Evolutionary conservation across 1,139 yeast genomes (phyloP).

Genomic region (Zygoascus sp.): DNA sequence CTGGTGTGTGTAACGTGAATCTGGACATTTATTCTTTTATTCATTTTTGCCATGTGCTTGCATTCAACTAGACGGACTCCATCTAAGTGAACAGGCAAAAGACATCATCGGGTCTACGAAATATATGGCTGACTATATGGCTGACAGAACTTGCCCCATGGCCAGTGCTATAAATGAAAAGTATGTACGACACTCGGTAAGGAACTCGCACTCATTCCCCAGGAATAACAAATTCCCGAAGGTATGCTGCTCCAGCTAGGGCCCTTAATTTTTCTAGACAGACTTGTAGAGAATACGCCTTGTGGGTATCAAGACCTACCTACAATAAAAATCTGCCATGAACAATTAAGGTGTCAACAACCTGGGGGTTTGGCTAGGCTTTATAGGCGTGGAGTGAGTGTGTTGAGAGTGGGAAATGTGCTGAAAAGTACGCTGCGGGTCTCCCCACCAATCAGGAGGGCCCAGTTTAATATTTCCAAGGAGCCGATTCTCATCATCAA

Average conservation of each 20-base stretch:
- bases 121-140: too few relatives aligned
- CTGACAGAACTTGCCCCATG: not conserved
- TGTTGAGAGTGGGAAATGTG: not conserved
- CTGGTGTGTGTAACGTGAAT: too few relatives aligned
- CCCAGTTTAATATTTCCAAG: conserved; percentile 11
- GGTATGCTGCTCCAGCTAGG: conserved; percentile 15
- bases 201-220: conserved; percentile 11
- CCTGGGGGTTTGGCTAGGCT: not conserved
- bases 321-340: conserved; percentile 13
- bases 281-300: conserved; percentile 12
- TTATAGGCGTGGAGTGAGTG: not conserved
- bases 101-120: too few relatives aligned
- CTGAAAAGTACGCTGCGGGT: conserved; percentile 6
- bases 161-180: not conserved
- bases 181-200: conserved; percentile 14
- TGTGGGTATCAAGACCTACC: conserved; percentile 10
- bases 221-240: not conserved
- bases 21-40: too few relatives aligned
- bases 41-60: too few relatives aligned
- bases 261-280: conserved; percentile 9
- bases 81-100: too few relatives aligned
- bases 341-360: conserved; percentile 8
- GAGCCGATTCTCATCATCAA: conserved; percentile 7
- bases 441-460: conserved; percentile 10
- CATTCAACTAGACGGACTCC: too few relatives aligned